Base-by-base conservation (phyloP, 257 asterid species). In the Handroanthus guayacan region DNA sequence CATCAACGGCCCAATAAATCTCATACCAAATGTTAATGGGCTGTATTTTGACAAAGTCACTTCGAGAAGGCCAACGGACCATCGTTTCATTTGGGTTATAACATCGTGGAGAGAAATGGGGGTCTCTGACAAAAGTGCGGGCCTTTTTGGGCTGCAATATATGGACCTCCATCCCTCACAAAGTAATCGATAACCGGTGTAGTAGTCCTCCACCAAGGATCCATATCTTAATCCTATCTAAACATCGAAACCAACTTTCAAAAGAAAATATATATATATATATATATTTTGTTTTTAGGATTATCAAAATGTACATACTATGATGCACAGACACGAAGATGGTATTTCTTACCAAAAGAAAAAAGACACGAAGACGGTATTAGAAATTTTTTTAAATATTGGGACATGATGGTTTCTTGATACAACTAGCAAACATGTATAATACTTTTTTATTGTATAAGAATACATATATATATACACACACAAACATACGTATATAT, bases 121-220 rank as follows among this genome's bases (percentile, higher is more conserved):
- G 71, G 78, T 79, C 51, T 88, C 94, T 0, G 92, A 84, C 11
- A 91, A 78, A 81, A 93, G 91, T 18, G 97, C 96, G 5, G 98
- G 81, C 84, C 96, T 88, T 20, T 71, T 34, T 0, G 97, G 98
- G n/a, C 82, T 69, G 75, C 90, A 88, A 57, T 82, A 91, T 67
- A 88, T 37, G 5, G 97, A 91, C 50, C 76, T 84, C 98, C 98
- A 93, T 58, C 98, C 97, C 70, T 92, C 94, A 57, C 98, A 89
- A 7, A 84, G 94, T 52, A 92, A 83, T 62, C 74, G 62, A 25
- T 70, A 90, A 12, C 98, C 94, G 0, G 92, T 89, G 82, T 87
- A 87, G 36, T 45, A 89, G 83, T 92, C 98, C 83, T 92, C 98
- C 60, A 88, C 95, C 71, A 92, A 67, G 0, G 98, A 87, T 6